phyloP scores from a whole-genome alignment of 2,329 filamentous ascomycete genomes.

The Bipolaris victoriae region DNA sequence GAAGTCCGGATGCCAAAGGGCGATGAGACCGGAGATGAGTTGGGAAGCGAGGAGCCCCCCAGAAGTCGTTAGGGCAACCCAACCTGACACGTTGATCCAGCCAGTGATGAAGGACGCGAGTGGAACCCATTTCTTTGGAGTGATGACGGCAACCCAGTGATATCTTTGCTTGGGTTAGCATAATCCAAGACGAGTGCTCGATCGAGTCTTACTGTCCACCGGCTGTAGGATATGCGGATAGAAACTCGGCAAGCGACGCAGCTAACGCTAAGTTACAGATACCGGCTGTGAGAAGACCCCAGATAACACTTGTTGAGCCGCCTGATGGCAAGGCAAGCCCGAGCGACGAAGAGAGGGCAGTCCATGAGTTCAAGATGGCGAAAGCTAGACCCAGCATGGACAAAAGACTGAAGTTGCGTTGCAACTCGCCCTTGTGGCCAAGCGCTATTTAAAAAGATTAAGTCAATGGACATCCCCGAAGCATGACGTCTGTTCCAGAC shows the following conservation, averaged over 20 bases:
- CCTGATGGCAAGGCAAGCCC: conserved; percentile 71
- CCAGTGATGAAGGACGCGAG: conserved; percentile 73
- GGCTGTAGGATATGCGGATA: conserved; percentile 66
- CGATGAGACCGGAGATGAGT: conserved; percentile 69
- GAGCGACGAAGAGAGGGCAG: conserved; percentile 64
- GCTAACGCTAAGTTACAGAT: conserved; percentile 74
- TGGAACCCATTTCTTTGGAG: conserved; percentile 65
- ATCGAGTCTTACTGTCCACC: conserved; percentile 38
- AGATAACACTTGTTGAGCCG: conserved; percentile 73
- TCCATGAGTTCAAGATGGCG: conserved; percentile 69
- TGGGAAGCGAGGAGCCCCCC: conserved; percentile 71
- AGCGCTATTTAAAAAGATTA: conserved; percentile 36
- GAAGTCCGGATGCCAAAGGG: conserved; percentile 65
- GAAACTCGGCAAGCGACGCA: conserved; percentile 72
- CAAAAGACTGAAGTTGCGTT: conserved; percentile 63
- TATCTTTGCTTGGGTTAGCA: conserved; percentile 58
- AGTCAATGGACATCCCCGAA: neutral
- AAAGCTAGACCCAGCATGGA: conserved; percentile 68
- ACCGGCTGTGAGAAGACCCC: conserved; percentile 64
- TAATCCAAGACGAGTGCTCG: neutral
- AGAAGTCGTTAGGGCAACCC: conserved; percentile 70
- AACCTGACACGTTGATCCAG: conserved; percentile 76
- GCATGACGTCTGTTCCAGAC: too few species aligned
- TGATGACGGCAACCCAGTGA: conserved; percentile 73
- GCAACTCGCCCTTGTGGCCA: conserved; percentile 64